Evolutionary conservation across 2,329 filamentous ascomycete species (phyloP), one percentile per base, ranked within the genome.

Genomic region (Fusarium oligoseptatum): DNA sequence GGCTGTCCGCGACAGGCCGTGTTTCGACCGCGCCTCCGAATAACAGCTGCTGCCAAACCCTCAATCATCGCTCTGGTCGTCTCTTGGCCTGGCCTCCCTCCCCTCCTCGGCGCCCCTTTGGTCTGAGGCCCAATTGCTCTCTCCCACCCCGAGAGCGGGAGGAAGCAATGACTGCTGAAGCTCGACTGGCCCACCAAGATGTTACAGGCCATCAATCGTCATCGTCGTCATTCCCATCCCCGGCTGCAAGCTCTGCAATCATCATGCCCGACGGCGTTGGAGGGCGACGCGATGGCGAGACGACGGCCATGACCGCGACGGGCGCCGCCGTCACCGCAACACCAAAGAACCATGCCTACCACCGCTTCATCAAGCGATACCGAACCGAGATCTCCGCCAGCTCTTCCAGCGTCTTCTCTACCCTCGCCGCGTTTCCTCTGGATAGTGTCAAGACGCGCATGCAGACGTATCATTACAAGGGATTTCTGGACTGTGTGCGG

Each of bases 391-490:
- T 97, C 75, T 91, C 94, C 71, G 94, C 94, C 52, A 93, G 92
- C 83, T 87, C 91, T 43, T 93, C 92, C 80, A 95, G 93, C 82
- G 88, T 95, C 75, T 87, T 96, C 66, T 95, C 93, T 41, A 97
- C 94, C 48, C 88, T 95, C 80, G 88, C 89, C 75, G 93, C 94
- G n/a, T 97, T 96, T 81, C 94, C 94, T 24, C 90, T 97, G 76
- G 94, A 97, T 82, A 96, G 94, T 78, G 92, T 96, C 81, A 97
- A 97, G 87, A 95, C 93, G 66, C 93, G 94, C 80, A 94, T 97
- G 91, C 94, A 97, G 86, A 94, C 93, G 75, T 96, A 97, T 84
- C 91, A 93, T 73, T 95, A 93, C 84, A 88, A 89, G 75, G 94
- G 89, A 76, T 94, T 94, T 82, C 83, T 89, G 80, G 92, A 94